Evolutionary conservation across 441 rosid species (phyloP).

Genomic region (Theobroma grandiflorum): DNA sequence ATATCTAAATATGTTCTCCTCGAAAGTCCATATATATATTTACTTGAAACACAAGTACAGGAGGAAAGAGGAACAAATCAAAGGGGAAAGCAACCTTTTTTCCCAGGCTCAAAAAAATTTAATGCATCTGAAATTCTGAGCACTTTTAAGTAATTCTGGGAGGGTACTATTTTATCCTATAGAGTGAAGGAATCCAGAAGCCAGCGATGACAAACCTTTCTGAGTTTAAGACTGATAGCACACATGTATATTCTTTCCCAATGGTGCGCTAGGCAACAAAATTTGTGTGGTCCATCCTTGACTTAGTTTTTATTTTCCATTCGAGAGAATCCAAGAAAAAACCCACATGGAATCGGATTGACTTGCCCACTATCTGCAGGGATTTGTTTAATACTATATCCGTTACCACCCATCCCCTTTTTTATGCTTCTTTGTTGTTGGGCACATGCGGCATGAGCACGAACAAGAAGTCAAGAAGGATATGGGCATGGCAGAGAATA

Average conservation of each 20-base stretch:
- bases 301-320: not conserved
- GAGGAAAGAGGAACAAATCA: not conserved
- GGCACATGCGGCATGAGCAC: conserved; percentile 8
- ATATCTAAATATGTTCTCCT: too few species aligned
- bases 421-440: not conserved
- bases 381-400: not conserved
- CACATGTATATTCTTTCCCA: not conserved
- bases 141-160: not conserved
- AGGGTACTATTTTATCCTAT: conserved; percentile 4
- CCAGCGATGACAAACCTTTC: not conserved
- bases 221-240: conserved; percentile 14
- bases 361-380: not conserved
- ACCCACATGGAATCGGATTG: conserved; percentile 21
- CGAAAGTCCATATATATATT: too few species aligned
- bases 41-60: not conserved
- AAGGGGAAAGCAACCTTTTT: not conserved
- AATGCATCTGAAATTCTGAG: not conserved
- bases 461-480: not conserved
- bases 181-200: not conserved
- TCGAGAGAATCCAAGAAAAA: conserved; percentile 33
- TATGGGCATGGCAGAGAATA: not conserved
- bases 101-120: not conserved
- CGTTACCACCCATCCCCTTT: not conserved
- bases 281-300: conserved; percentile 18
- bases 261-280: conserved; percentile 14